phyloP scores from a whole-genome alignment of 177 flowering plant genomes.

The Vitis hybrid region DNA sequence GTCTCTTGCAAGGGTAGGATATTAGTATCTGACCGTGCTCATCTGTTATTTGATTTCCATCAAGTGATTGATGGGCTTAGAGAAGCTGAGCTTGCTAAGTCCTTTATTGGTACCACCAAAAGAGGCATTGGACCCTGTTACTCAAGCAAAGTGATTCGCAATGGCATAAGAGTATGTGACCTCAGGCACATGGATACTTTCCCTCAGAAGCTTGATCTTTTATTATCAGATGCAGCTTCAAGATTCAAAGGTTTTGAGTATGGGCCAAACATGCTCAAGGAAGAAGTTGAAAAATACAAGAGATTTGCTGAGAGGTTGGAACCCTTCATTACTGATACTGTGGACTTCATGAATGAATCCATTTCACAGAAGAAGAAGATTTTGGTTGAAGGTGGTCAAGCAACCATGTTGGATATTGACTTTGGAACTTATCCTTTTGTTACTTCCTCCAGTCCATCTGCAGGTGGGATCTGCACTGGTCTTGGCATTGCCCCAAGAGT shows the following conservation, averaged over 20 bases:
- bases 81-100: slow-evolving; percentile 85
- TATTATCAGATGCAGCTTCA: slow-evolving; percentile 81
- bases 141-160: slow-evolving; percentile 80
- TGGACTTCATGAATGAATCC: slow-evolving; percentile 76
- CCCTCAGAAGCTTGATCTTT: slow-evolving; percentile 82
- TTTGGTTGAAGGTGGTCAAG: slow-evolving; percentile 99
- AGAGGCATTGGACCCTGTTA: slow-evolving; percentile 97
- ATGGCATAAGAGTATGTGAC: slow-evolving; percentile 89
- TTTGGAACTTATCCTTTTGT: slow-evolving; percentile 98
- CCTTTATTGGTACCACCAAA: slow-evolving; percentile 92
- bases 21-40: slow-evolving; percentile 93
- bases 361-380: slow-evolving; percentile 73
- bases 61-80: slow-evolving; percentile 88
- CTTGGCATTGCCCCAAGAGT: slow-evolving; percentile 92
- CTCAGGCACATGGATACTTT: slow-evolving; percentile 95
- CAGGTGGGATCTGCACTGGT: slow-evolving; percentile 98
- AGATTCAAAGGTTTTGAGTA: slow-evolving; percentile 72
- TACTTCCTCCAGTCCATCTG: slow-evolving; percentile 96
- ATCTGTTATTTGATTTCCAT: slow-evolving; percentile 88
- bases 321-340: slow-evolving; percentile 89
- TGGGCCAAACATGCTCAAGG: slow-evolving; percentile 62
- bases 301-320: slow-evolving; percentile 86
- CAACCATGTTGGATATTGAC: slow-evolving; percentile 97
- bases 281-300: slow-evolving; percentile 84
- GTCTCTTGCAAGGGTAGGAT: slow-evolving; percentile 86